Base-by-base conservation (phyloP, 2,329 filamentous ascomycete genomes). In the Hymenoscyphus linearis region DNA sequence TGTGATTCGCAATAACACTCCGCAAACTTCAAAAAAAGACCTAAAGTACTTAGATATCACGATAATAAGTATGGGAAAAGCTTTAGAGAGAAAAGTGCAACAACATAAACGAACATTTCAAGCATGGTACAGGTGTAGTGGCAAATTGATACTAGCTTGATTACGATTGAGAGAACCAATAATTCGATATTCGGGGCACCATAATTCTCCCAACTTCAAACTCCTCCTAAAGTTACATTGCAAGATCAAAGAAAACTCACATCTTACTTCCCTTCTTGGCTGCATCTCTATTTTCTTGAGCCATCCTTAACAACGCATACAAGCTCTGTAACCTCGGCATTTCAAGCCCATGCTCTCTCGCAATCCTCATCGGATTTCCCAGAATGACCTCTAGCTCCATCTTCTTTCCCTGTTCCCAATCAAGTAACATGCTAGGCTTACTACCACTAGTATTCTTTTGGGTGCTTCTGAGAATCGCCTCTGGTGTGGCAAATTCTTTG, bases 381-480 rank as follows among this genome's bases (percentile, higher is more conserved):
- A 84, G 63, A 47, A 84, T 83, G 34, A 83, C 82, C 67, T 84
- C 82, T 61, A 83, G 67, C 68, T 84, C 82, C 80, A 84, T 80
- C 36, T 69, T 74, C 69, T 78, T 78, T 2, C 80, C 80, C 35
- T 74, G 70, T 63, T 82, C 80, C 81, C 80, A 83, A 66, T 84
- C 81, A 18, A 80, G 65, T 25, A 80, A 74, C 82, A 84, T 84
- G 59, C 74, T 76, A 7, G 74, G 73, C 67, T 82, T 81, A 18
- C 84, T 85, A 0, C 86, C 87, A 64, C 74, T 78, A 36, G 78
- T 82, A 66, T 89, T 89, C 64, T 81, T 78, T 73, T 83, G 81
- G 35, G 83, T 89, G 67, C 84, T 88, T 59, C 76, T 76, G 50
- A 90, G 72, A 31, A 89, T 87, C 67, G 78, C 78, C 37, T 90